phyloP scores from a whole-genome alignment of 2,329 filamentous ascomycete genomes.

The Colletotrichum sp. region DNA sequence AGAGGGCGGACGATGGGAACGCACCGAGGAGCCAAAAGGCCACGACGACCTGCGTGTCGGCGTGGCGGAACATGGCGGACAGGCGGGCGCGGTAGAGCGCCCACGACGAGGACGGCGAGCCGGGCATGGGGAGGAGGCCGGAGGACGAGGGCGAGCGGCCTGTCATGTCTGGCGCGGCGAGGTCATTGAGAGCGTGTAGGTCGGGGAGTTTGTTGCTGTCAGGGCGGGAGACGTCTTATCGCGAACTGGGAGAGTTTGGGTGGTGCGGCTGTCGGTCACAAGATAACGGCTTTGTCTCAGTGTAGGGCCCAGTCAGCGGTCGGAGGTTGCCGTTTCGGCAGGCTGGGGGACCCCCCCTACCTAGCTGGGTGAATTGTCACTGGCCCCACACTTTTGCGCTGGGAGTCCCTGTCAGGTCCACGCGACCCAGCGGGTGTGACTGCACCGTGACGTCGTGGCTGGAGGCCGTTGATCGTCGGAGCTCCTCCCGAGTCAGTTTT shows the following conservation, averaged over 20 bases:
- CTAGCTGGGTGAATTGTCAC: not conserved
- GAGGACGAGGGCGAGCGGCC: constrained; percentile 45
- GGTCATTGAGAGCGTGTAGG: not conserved
- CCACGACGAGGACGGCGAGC: constrained; percentile 71
- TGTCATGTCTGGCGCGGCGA: constrained; percentile 31
- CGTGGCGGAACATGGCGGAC: constrained; percentile 65
- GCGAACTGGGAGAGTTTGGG: not conserved
- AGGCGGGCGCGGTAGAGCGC: constrained; percentile 73
- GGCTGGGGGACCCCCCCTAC: not conserved
- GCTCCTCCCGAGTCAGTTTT: not conserved
- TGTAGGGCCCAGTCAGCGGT: not conserved
- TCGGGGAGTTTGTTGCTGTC: not conserved
- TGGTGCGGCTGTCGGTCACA: constrained; percentile 10
- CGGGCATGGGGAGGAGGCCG: constrained; percentile 61
- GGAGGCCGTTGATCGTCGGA: not conserved
- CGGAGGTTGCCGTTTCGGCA: not conserved
- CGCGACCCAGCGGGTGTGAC: not conserved
- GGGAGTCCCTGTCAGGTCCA: not conserved
- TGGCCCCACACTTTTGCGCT: not conserved
- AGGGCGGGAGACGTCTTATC: not conserved
- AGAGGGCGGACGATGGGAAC: not conserved
- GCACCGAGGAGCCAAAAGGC: constrained; percentile 95
- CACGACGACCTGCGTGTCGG: constrained; percentile 72
- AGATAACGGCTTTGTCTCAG: constrained; percentile 9
- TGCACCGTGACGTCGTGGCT: constrained; percentile 10